Percentiles rank a stretch among this genome's conserved stretches.
phyloP scores from a whole-genome alignment of 768 basidiomycete species.

The Pleurotus tuoliensis region DNA sequence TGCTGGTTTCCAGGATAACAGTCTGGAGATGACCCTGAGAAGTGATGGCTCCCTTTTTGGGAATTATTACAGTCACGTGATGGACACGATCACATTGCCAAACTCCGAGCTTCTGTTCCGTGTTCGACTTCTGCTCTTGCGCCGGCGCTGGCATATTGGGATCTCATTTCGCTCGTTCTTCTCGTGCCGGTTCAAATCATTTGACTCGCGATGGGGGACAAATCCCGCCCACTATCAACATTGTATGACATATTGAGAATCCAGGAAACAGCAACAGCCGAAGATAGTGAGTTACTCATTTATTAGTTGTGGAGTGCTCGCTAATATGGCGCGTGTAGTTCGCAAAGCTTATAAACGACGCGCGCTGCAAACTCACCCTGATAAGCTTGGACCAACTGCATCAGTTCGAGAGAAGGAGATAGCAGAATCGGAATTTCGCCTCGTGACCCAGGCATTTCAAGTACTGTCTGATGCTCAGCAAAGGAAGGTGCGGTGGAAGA shows the following conservation, averaged over 20 bases:
- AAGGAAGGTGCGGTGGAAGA: slow-evolving; percentile 41
- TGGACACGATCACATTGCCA: not conserved
- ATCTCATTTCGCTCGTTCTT: not conserved
- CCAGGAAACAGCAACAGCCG: slow-evolving; percentile 14
- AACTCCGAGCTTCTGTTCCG: not conserved
- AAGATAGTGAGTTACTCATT: slow-evolving; percentile 17
- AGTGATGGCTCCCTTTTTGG: no score
- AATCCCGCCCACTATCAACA: slow-evolving; percentile 4
- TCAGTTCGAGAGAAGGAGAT: slow-evolving; percentile 46
- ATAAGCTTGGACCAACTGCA: slow-evolving; percentile 53
- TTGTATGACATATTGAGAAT: slow-evolving; percentile 19
- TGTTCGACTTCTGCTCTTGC: not conserved
- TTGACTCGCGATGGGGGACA: not conserved
- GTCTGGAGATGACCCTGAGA: no score
- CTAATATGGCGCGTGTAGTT: slow-evolving; percentile 31
- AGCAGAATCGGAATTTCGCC: slow-evolving; percentile 57
- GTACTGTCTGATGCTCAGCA: slow-evolving; percentile 50
- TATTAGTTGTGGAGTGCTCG: not conserved
- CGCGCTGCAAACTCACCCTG: slow-evolving; percentile 70
- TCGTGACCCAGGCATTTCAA: slow-evolving; percentile 52
- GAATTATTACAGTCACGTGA: not conserved
- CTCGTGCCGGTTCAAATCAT: not conserved
- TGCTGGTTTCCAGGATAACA: no score
- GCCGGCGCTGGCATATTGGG: not conserved
- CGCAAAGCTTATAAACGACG: slow-evolving; percentile 65